These are phyloP conservation scores for Tetrastigma voinierianum DNA, from an alignment of 164 flowering plant genomes.

Conservation along the genomic window DNA sequence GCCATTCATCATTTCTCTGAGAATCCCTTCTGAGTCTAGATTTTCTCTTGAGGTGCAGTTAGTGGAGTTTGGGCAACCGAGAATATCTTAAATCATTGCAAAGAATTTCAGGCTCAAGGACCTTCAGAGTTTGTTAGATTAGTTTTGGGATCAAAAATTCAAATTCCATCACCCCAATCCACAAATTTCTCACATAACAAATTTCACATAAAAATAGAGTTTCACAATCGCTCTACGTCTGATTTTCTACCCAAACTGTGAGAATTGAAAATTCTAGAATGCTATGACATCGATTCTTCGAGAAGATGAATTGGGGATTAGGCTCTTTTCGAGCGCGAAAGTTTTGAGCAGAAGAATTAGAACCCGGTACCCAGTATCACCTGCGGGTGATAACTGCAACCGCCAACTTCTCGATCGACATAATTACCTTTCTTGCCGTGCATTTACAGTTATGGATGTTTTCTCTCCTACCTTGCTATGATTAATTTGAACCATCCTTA, in stretches of 20 bases:
- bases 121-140: neutral
- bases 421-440: neutral
- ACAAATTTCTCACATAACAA: no score
- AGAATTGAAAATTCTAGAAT: neutral
- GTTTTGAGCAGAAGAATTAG: neutral
- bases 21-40: constrained; percentile 78
- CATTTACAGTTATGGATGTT: neutral
- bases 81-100: constrained; percentile 87
- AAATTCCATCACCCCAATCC: neutral
- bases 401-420: neutral
- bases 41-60: constrained; percentile 60
- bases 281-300: neutral
- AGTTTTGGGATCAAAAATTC: neutral
- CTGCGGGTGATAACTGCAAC: neutral
- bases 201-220: neutral
- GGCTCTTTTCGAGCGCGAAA: constrained; percentile 19
- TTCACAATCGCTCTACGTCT: no score
- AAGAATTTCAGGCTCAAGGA: constrained; percentile 3
- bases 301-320: neutral
- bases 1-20: constrained; percentile 97
- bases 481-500: no score
- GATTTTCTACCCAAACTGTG: neutral
- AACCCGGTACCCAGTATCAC: neutral
- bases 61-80: constrained; percentile 75
- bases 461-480: no score